Percentiles rank a stretch among this genome's conserved stretches.
phyloP scores from a whole-genome alignment of 257 asterid genomes.

The Gynochthodes officinalis region DNA sequence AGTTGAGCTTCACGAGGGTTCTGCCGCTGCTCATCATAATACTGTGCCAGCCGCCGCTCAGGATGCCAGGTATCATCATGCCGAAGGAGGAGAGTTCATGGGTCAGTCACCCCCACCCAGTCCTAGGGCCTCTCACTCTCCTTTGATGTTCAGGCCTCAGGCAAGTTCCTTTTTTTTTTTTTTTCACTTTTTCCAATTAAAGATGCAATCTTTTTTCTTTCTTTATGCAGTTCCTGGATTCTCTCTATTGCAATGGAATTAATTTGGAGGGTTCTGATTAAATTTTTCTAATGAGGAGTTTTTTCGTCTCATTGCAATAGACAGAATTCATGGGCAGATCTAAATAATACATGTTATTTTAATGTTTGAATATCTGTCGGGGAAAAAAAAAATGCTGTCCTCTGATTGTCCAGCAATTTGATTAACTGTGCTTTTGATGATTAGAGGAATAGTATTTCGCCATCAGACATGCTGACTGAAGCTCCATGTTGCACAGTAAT shows the following conservation, averaged over 20 bases:
- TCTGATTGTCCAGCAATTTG: background rate
- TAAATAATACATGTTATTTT: slow-evolving; percentile 21
- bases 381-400: background rate
- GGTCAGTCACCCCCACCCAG: slow-evolving; percentile 91
- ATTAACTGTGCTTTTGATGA: background rate
- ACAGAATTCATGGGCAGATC: slow-evolving; percentile 39
- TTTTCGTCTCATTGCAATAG: slow-evolving; percentile 14
- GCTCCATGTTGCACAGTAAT: background rate
- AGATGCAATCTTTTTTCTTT: slow-evolving; percentile 14
- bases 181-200: background rate
- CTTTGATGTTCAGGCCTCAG: slow-evolving; percentile 90
- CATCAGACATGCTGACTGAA: background rate
- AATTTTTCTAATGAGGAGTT: background rate
- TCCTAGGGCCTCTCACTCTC: slow-evolving; percentile 87
- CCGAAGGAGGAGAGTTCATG: slow-evolving; percentile 45
- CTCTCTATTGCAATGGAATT: background rate
- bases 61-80: no score
- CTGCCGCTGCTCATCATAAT: background rate
- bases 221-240: background rate
- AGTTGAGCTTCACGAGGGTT: slow-evolving; percentile 33
- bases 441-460: background rate
- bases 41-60: no score
- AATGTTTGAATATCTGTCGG: slow-evolving; percentile 24
- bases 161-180: slow-evolving; percentile 30
- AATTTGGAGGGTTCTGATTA: background rate